A percentile compares a stretch with the other conserved stretches of the same genome.
These are phyloP conservation scores for Mytilinidion resinicola DNA, from an alignment of 495 filamentous ascomycete species.

Conservation along the genomic window DNA sequence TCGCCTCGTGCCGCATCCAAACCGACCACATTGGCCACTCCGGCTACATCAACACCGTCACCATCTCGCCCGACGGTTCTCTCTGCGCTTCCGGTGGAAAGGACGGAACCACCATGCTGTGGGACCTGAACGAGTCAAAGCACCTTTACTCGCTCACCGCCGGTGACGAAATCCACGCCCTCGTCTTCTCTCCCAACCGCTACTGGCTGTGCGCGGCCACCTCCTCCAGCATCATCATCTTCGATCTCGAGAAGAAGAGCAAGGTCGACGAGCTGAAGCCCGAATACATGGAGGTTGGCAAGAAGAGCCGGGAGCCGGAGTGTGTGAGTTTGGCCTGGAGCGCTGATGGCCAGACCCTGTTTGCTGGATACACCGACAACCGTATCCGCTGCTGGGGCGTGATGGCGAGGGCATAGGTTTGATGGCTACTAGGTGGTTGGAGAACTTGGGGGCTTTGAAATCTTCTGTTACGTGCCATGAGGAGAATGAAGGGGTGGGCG, in stretches of 20 bases:
- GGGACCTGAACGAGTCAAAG: conserved; percentile 99
- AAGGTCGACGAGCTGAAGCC: conserved; percentile 99
- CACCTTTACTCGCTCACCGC: conserved; percentile 99
- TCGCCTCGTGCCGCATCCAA: conserved; percentile 97
- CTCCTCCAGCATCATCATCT: conserved; percentile 96
- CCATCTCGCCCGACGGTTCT: conserved; percentile 98
- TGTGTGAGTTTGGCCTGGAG: conserved; percentile 95
- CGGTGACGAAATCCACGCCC: conserved; percentile 99
- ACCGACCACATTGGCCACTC: conserved; percentile 99
- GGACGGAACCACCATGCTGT: conserved; percentile 99
- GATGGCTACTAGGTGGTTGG: neutral
- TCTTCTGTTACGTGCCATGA: conserved; percentile 4
- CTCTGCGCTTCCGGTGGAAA: conserved; percentile 99
- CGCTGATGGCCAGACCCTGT: conserved; percentile 97
- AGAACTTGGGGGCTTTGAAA: conserved; percentile 10
- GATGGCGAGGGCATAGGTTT: conserved; percentile 54
- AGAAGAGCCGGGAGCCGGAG: conserved; percentile 99
- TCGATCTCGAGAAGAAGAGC: conserved; percentile 99
- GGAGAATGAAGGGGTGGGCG: conserved; percentile 2
- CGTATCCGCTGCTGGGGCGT: conserved; percentile 99
- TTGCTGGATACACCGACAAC: conserved; percentile 99
- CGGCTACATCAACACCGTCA: conserved; percentile 99
- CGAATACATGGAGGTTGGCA: conserved; percentile 90
- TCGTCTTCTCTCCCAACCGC: conserved; percentile 99
- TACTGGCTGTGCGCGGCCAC: conserved; percentile 99